Percentiles rank a stretch among this genome's conserved stretches.
Conservation (phyloP, 2,329 filamentous ascomycete genomes). For the Dendrostoma leiphaemia region DNA sequence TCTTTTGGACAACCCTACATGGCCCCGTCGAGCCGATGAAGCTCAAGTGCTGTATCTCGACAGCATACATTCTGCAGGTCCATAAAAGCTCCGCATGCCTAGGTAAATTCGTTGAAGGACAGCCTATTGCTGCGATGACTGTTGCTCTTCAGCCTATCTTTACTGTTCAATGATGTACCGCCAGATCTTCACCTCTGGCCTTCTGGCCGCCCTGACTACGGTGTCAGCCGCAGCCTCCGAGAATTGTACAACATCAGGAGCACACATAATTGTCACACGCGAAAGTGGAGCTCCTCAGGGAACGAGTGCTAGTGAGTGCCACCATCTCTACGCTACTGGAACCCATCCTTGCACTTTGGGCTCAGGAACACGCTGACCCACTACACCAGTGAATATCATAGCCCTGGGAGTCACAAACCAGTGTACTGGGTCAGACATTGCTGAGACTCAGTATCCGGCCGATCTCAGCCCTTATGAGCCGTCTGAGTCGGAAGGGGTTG, state of each 20-base stretch:
- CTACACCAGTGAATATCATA: conserved; percentile 31
- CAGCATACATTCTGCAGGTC: no score
- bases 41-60: no score
- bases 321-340: no score
- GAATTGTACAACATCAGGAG: neutral
- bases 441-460: conserved; percentile 38
- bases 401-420: conserved; percentile 31
- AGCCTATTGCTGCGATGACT: no score
- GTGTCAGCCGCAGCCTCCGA: neutral
- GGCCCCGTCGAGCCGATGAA: neutral
- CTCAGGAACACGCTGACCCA: no score
- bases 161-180: neutral
- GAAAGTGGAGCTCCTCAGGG: conserved; percentile 35
- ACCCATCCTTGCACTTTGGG: no score
- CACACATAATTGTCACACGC: conserved; percentile 38
- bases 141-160: no score
- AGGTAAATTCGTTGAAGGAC: no score
- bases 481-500: conserved; percentile 34
- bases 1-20: neutral
- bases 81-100: no score
- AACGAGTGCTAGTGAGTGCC: conserved; percentile 31
- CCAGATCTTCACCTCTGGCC: neutral
- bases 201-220: neutral
- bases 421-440: conserved; percentile 33
- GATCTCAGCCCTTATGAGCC: conserved; percentile 29